Conservation (phyloP, 108 stramenopile genomes). For the Epithemia pelagica region DNA sequence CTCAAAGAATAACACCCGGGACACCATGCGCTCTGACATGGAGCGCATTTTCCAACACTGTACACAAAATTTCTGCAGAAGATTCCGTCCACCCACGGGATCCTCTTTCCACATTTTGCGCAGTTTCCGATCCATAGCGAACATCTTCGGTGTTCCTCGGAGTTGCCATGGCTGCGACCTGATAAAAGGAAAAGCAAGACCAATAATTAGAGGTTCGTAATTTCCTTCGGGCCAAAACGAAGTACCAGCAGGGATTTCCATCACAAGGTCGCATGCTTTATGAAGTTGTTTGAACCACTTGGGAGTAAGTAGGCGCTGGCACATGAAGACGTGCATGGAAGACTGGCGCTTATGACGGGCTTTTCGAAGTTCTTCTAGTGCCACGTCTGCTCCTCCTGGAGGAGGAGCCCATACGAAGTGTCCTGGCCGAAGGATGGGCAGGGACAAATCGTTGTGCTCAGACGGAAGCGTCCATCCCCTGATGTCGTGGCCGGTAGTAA, state of each 20-base stretch:
- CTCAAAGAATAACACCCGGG: neutral
- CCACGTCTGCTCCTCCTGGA: too few species aligned
- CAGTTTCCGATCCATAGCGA: neutral
- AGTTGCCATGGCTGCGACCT: neutral
- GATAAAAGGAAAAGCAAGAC: neutral
- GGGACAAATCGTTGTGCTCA: too few species aligned
- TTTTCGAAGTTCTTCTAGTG: too few species aligned
- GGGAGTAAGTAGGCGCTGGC: neutral
- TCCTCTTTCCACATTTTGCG: neutral
- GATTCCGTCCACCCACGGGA: neutral
- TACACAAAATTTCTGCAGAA: neutral
- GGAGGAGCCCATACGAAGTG: too few species aligned
- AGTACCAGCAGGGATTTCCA: neutral
- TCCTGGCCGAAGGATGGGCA: too few species aligned
- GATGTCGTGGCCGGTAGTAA: too few species aligned
- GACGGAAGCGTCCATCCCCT: too few species aligned
- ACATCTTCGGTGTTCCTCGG: neutral
- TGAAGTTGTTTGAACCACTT: neutral
- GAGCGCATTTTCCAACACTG: neutral
- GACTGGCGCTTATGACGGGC: too few species aligned
- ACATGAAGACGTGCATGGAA: neutral
- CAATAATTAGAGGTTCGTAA: neutral
- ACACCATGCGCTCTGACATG: neutral
- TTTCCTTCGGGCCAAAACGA: neutral
- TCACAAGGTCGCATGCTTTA: neutral